phyloP scores from a whole-genome alignment of 2,329 filamentous ascomycete species.

The Zasmidium cellare region DNA sequence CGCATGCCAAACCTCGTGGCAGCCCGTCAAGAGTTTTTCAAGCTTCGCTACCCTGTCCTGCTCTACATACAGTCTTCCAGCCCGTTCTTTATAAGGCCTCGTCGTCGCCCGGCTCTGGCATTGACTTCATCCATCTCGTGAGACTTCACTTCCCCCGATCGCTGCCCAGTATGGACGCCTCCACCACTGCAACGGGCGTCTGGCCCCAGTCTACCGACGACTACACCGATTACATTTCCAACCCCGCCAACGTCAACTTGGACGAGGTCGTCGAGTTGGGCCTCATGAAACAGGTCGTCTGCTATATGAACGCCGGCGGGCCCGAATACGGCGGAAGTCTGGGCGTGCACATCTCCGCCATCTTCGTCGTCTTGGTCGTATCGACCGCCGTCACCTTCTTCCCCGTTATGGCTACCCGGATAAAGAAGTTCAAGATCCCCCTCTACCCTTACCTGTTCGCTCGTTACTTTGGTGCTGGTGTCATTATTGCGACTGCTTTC shows the following conservation, averaged over 20 bases:
- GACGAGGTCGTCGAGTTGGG: conserved; percentile 12
- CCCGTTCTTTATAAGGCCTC: background rate
- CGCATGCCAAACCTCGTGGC: conserved; percentile 17
- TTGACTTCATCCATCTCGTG: no score
- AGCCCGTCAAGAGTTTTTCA: conserved; percentile 2
- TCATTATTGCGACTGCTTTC: conserved; percentile 50
- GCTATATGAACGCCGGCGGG: conserved; percentile 19
- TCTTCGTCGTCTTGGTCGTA: conserved; percentile 48
- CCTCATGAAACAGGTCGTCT: conserved; percentile 15
- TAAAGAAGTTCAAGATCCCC: conserved; percentile 40
- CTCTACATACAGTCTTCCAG: background rate
- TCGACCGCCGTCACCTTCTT: conserved; percentile 47
- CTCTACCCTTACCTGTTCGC: conserved; percentile 49
- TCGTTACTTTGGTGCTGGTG: conserved; percentile 49
- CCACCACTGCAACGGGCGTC: conserved; percentile 4
- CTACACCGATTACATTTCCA: conserved; percentile 1
- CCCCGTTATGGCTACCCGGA: conserved; percentile 47
- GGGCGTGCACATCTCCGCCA: conserved; percentile 44
- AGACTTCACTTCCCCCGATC: no score
- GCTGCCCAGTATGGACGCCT: background rate
- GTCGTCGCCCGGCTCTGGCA: background rate
- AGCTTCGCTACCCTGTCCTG: conserved; percentile 2
- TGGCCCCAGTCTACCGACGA: conserved; percentile 7
- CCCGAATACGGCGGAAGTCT: conserved; percentile 58
- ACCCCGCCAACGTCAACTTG: conserved; percentile 20